Evolutionary conservation across 2,329 filamentous ascomycete genomes (phyloP).

Genomic region (Fusarium penzigii): DNA sequence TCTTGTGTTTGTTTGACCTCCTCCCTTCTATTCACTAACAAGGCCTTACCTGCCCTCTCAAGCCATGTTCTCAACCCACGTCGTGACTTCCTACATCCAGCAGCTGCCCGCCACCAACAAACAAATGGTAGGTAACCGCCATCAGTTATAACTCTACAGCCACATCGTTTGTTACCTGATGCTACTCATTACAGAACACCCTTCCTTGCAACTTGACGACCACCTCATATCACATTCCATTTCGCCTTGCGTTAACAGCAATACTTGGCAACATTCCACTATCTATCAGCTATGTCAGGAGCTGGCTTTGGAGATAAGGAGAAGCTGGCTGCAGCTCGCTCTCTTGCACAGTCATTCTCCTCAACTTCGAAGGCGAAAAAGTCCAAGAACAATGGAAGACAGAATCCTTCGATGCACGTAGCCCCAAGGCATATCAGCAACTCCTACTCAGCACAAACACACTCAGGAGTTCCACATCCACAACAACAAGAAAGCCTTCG

Average conservation of each 20-base stretch:
- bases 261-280: too few relatives aligned
- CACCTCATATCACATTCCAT: too few relatives aligned
- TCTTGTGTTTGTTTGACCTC: background rate
- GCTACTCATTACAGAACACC: too few relatives aligned
- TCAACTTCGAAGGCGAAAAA: conserved; percentile 6
- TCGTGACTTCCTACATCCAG: background rate
- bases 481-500: background rate
- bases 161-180: too few relatives aligned
- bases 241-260: too few relatives aligned
- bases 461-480: background rate
- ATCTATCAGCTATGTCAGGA: too few relatives aligned
- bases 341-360: conserved; percentile 30
- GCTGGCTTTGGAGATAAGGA: conserved; percentile 24
- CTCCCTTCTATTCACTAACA: background rate
- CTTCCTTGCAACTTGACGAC: too few relatives aligned
- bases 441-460: background rate
- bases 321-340: conserved; percentile 30
- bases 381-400: background rate
- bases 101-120: background rate
- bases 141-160: too few relatives aligned
- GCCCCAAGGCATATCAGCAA: background rate
- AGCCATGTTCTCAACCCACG: background rate
- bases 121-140: too few relatives aligned
- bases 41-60: background rate
- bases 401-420: background rate